Conservation (phyloP, 495 filamentous ascomycete genomes). For the Aspergillus heteromorphus region DNA sequence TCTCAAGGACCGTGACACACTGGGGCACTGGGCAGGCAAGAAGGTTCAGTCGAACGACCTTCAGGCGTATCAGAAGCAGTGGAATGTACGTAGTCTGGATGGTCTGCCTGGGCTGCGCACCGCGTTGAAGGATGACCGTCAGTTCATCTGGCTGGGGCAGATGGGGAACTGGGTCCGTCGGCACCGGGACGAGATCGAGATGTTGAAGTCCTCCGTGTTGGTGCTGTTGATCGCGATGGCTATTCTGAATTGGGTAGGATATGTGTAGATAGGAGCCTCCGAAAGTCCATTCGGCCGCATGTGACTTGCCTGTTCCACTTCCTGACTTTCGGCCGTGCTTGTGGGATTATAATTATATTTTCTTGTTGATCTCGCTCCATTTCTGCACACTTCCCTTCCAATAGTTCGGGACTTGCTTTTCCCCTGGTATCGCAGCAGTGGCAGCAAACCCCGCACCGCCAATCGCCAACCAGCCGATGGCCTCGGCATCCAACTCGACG, state of each 20-base stretch:
- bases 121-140: slow-evolving; percentile 21
- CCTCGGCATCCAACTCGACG: no score
- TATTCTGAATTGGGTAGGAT: slow-evolving; percentile 12
- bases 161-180: slow-evolving; percentile 13
- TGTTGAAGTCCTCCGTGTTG: slow-evolving; percentile 13
- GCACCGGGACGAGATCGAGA: slow-evolving; percentile 17
- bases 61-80: slow-evolving; percentile 39
- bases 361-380: no score
- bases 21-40: slow-evolving; percentile 39
- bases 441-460: no score
- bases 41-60: slow-evolving; percentile 34
- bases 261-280: neutral
- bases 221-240: slow-evolving; percentile 17
- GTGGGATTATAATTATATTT: no score
- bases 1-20: slow-evolving; percentile 39
- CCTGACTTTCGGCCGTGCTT: no score
- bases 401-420: no score
- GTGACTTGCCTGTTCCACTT: no score
- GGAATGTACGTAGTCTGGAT: slow-evolving; percentile 49
- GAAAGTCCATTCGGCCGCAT: no score
- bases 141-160: slow-evolving; percentile 9
- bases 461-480: no score
- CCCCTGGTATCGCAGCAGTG: no score
- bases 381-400: no score
- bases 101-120: slow-evolving; percentile 46